Percentiles rank a stretch among this genome's conserved stretches.
Evolutionary conservation across 1,139 yeast genomes (phyloP).

Genomic region (Candida freyschussii): DNA sequence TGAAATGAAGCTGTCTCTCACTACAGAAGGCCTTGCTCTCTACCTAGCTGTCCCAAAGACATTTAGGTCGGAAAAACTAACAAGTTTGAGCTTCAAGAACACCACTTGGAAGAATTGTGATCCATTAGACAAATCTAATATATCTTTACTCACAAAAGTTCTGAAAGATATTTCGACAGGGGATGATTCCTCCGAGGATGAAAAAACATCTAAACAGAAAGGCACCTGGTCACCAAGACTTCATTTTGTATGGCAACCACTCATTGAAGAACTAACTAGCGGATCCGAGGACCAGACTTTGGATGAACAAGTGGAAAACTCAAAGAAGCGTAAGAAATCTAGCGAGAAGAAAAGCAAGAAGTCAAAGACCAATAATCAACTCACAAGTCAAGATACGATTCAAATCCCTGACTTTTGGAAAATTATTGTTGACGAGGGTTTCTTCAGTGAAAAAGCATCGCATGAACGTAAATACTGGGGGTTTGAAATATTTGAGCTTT

Average conservation of each 20-base stretch:
- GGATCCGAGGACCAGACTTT: constrained; percentile 26
- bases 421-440: constrained; percentile 70
- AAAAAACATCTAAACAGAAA: constrained; percentile 39
- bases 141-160: constrained; percentile 55
- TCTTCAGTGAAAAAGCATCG: constrained; percentile 73
- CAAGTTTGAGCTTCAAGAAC: constrained; percentile 20
- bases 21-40: constrained; percentile 79
- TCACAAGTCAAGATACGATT: constrained; percentile 10
- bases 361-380: constrained; percentile 22
- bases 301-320: constrained; percentile 24
- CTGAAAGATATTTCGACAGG: constrained; percentile 50
- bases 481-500: constrained; percentile 60
- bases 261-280: constrained; percentile 39
- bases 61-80: constrained; percentile 8
- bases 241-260: constrained; percentile 80
- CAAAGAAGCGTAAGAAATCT: constrained; percentile 31
- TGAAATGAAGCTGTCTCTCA: constrained; percentile 50
- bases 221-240: constrained; percentile 75
- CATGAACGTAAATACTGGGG: constrained; percentile 89
- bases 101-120: constrained; percentile 64
- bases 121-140: constrained; percentile 68
- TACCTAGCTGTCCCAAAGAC: constrained; percentile 36
- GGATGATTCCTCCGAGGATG: constrained; percentile 33
- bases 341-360: constrained; percentile 29
- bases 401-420: constrained; percentile 74